phyloP scores from a whole-genome alignment of 768 basidiomycete genomes.

The Hortiboletus campestris region DNA sequence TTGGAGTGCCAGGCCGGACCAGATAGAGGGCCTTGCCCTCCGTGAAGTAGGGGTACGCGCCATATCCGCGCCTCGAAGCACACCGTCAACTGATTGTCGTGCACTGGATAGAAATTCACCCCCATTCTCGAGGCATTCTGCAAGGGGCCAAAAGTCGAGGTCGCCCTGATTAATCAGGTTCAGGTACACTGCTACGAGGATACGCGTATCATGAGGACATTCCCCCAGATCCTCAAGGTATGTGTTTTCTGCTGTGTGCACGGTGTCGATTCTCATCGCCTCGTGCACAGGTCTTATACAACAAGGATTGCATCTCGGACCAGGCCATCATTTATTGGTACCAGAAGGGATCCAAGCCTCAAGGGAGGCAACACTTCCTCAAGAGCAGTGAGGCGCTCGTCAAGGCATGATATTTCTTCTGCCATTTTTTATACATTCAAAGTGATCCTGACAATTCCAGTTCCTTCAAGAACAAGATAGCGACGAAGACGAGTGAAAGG shows the following conservation, averaged over 20 bases:
- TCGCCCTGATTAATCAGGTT: constrained; percentile 91
- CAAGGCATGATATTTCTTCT: constrained; percentile 52
- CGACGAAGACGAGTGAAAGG: constrained; percentile 52
- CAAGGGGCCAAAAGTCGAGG: constrained; percentile 83
- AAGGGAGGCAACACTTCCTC: constrained; percentile 94
- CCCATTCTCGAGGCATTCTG: constrained; percentile 90
- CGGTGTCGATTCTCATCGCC: constrained; percentile 4
- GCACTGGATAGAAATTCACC: constrained; percentile 66
- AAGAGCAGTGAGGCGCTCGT: constrained; percentile 85
- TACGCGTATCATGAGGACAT: constrained; percentile 90
- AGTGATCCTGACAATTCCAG: constrained; percentile 51
- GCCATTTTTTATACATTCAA: constrained; percentile 1
- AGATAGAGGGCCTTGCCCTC: constrained; percentile 85
- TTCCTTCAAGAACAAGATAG: constrained; percentile 86
- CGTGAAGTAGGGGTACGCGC: constrained; percentile 79
- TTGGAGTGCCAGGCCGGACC: constrained; percentile 87
- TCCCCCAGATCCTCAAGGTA: constrained; percentile 92
- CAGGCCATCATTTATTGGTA: constrained; percentile 98
- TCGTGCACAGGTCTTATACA: constrained; percentile 78
- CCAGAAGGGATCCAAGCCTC: constrained; percentile 93
- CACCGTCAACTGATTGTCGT: neutral
- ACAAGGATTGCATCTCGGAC: constrained; percentile 92
- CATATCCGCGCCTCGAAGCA: neutral
- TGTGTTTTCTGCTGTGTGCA: constrained; percentile 1
- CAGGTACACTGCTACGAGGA: constrained; percentile 98